A percentile compares a stretch with the other conserved stretches of the same genome.
These are phyloP conservation scores for Cladophialophora bantiana DNA, from an alignment of 2,329 filamentous ascomycete species.

Conservation along the genomic window DNA sequence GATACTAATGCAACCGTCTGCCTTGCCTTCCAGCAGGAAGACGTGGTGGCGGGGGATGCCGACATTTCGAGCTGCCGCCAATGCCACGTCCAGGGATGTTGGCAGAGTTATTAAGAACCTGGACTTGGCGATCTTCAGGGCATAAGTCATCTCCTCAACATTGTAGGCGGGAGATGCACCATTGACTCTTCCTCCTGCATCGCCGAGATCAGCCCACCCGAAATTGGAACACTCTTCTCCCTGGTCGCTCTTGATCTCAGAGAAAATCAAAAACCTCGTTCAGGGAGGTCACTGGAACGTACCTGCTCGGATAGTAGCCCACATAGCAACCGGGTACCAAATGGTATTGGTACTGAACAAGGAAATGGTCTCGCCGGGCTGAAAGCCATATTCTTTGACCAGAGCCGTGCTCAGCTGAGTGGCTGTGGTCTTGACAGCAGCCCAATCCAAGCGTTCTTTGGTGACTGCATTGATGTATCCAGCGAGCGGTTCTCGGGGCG, in stretches of 20 bases:
- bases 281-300: constrained; percentile 3
- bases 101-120: constrained; percentile 66
- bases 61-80: constrained; percentile 60
- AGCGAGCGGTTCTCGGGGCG: constrained; percentile 49
- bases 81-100: constrained; percentile 61
- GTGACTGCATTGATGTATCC: constrained; percentile 67
- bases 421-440: constrained; percentile 62
- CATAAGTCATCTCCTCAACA: constrained; percentile 72
- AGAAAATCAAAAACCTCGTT: not conserved
- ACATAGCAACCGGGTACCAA: constrained; percentile 71
- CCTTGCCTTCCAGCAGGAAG: constrained; percentile 62
- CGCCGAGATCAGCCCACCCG: not conserved
- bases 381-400: constrained; percentile 61
- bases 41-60: constrained; percentile 60
- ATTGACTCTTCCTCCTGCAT: constrained; percentile 59
- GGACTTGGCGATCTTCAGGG: constrained; percentile 63
- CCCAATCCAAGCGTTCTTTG: constrained; percentile 64
- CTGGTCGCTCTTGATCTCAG: not conserved
- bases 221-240: not conserved
- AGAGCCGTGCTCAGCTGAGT: constrained; percentile 68
- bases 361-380: constrained; percentile 62
- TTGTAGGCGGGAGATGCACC: constrained; percentile 71
- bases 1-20: constrained; percentile 56
- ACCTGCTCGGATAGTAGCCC: constrained; percentile 61
- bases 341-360: constrained; percentile 70